Percentiles rank a stretch among this genome's conserved stretches.
phyloP scores from a whole-genome alignment of 352 stramenopile genomes.

The Globisporangium paddicum region DNA sequence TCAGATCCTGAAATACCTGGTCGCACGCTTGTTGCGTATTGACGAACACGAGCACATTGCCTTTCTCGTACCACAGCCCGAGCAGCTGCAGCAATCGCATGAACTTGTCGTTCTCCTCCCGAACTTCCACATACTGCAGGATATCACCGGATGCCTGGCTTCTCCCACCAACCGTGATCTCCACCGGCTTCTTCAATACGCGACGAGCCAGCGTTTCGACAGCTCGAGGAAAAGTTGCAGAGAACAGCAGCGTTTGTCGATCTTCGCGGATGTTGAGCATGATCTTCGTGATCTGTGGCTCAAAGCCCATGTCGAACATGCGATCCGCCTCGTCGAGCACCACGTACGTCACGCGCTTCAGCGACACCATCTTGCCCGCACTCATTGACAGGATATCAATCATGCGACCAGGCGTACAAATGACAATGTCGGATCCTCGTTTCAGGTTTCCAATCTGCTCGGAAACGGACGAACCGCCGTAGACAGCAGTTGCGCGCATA shows the following conservation, averaged over 20 bases:
- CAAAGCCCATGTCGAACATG: slow-evolving; percentile 99
- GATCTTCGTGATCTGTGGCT: slow-evolving; percentile 98
- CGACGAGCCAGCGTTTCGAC: slow-evolving; percentile 89
- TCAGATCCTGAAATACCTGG: slow-evolving; percentile 96
- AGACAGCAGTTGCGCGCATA: slow-evolving; percentile 94
- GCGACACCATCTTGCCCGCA: slow-evolving; percentile 93
- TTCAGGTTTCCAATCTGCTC: slow-evolving; percentile 99
- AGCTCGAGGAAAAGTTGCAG: slow-evolving; percentile 95
- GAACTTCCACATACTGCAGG: slow-evolving; percentile 97
- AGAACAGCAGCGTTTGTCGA: slow-evolving; percentile 95
- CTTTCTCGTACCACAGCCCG: slow-evolving; percentile 95
- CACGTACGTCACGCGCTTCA: slow-evolving; percentile 97
- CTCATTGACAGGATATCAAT: slow-evolving; percentile 99
- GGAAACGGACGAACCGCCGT: slow-evolving; percentile 91
- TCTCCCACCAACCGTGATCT: slow-evolving; percentile 96
- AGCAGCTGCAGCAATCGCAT: slow-evolving; percentile 96
- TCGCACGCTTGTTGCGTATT: slow-evolving; percentile 98
- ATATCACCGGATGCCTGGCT: slow-evolving; percentile 97
- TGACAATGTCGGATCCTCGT: slow-evolving; percentile 96
- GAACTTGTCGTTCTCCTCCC: slow-evolving; percentile 99
- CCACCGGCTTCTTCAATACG: slow-evolving; percentile 92
- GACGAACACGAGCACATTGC: slow-evolving; percentile 99
- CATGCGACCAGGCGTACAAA: slow-evolving; percentile 97
- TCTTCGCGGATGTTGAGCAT: slow-evolving; percentile 91
- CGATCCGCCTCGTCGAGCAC: slow-evolving; percentile 99